Evolutionary conservation across 306 rosid genomes (phyloP).

Genomic region (Glycyrrhiza uralensis): DNA sequence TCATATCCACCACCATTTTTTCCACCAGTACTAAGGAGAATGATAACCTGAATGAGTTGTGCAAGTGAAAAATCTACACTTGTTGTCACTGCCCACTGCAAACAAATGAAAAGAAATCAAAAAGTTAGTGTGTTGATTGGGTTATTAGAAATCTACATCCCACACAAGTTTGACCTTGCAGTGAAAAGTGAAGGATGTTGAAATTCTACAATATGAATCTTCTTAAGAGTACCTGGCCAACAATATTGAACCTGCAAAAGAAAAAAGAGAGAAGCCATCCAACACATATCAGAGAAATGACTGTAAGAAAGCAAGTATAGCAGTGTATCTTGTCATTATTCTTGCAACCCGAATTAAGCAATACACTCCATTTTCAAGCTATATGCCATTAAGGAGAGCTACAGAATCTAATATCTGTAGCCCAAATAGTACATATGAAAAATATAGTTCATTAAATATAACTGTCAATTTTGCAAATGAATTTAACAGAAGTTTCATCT

Average conservation of each 20-base stretch:
- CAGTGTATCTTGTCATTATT: not conserved
- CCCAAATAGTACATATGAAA: not conserved
- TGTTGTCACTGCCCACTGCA: slow-evolving; percentile 99
- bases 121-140: slow-evolving; percentile 24
- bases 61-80: slow-evolving; percentile 93
- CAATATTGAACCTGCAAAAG: slow-evolving; percentile 90
- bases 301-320: not conserved
- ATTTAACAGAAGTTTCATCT: not conserved
- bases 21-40: slow-evolving; percentile 92
- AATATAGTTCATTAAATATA: not conserved
- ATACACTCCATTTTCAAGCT: slow-evolving; percentile 14
- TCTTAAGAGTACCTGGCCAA: slow-evolving; percentile 82
- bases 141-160: slow-evolving; percentile 13
- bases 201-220: slow-evolving; percentile 26
- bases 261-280: slow-evolving; percentile 31
- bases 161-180: slow-evolving; percentile 28
- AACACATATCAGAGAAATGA: slow-evolving; percentile 27
- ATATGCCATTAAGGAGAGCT: not conserved
- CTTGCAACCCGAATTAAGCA: not conserved
- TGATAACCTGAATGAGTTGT: slow-evolving; percentile 74
- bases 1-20: slow-evolving; percentile 73
- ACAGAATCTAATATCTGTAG: not conserved
- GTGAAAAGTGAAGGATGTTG: slow-evolving; percentile 33
- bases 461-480: not conserved
- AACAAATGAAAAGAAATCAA: slow-evolving; percentile 40